Evolutionary conservation across 129 eudicot genomes (phyloP), one percentile per base, ranked within the genome.

Genomic region (Scalesia atractyloides): DNA sequence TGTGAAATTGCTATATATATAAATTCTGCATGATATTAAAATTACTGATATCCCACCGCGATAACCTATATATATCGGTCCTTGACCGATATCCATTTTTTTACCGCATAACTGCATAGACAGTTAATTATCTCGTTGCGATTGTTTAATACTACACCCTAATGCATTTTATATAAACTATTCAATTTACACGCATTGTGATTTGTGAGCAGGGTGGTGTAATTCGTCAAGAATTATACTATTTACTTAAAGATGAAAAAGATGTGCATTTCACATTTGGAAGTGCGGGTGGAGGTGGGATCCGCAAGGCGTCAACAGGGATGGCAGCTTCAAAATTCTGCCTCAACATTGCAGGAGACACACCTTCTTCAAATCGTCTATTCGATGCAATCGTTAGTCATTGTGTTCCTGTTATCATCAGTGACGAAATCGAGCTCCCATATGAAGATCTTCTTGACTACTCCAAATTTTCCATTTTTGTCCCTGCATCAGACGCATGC

Each of bases 331-430:
- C 99, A 9, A 94, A 90, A 71, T 93, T 93, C 81, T 93, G 98
- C 87, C 84, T 90, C 33, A 90, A 93, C 71, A 90, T 93, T 67
- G 99, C 99, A 0, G 97, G 99, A 60, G 99, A 94, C 82, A 90
- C 99, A 1, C 99, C 99, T 72, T 94, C 99, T 3, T 94, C 99
- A 12, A 94, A 94, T 71, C 95, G 98, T 18, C 90, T 93, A 18
- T 93, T 93, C 75, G 98, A 93, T 77, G 96, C 98, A 70, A 93
- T 93, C 47, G 97, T 87, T 20, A 84, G 88, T 76, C 92, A 93
- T 58, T 93, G 98, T 67, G 90, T 94, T 64, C 99, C 99, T 2
- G 99, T 94, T 4, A 94, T 94, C 3, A 64, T 78, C 51, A 78
- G 82, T 71, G 82, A 78, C 19, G 82, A 78, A 71, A 78, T 78